Base-by-base conservation (phyloP, 495 filamentous ascomycete genomes). In the Penicillium manginii region DNA sequence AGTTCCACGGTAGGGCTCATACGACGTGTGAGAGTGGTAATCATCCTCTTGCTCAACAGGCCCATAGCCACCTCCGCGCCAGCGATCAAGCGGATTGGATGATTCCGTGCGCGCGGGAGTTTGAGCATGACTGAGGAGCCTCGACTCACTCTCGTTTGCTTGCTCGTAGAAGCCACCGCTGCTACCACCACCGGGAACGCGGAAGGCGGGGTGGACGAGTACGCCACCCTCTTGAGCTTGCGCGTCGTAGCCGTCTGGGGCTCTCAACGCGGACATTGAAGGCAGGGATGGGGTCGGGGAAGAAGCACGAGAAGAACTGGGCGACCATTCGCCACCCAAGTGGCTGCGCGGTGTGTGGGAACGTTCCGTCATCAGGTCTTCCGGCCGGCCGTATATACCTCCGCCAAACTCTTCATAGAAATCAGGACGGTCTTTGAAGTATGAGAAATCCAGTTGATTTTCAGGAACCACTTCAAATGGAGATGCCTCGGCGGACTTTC, bases 391-490 rank as follows among this genome's bases (percentile, higher is more conserved):
- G 64, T 87, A 93, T 15, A 93, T 81, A 22, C 89, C 87, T 10
- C 90, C 93, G 18, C 91, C 92, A 63, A 91, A 87, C 47, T 96
- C 92, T 9, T 91, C 90, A 1, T 85, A 84, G 78, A 98, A 98
- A 60, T 97, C 93, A 14, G 87, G 82, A 0, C 91, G 85, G 64
- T 94, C 83, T 73, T 96, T 97, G 80, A 85, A 97, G 73, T 92
- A 92, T 49, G 87, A 85, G 66, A 98, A 97, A 65, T 98, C 93
- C 61, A 97, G 88, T n/a, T 91, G 86, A 50, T 83, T 84, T 65
- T 97, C 94, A 0, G 88, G 85, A 3, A 98, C 93, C 53, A 97
- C 84, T 72, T 97, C 93, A 74, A 97, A 97, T 9, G 85, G 84
- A 2, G 60, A 81, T 4, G 67, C 54, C 0, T 66, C 55, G 18